These are phyloP conservation scores for Trebouxiophyceae sp. DNA, from an alignment of 163 green algal genomes.

Conservation along the genomic window DNA sequence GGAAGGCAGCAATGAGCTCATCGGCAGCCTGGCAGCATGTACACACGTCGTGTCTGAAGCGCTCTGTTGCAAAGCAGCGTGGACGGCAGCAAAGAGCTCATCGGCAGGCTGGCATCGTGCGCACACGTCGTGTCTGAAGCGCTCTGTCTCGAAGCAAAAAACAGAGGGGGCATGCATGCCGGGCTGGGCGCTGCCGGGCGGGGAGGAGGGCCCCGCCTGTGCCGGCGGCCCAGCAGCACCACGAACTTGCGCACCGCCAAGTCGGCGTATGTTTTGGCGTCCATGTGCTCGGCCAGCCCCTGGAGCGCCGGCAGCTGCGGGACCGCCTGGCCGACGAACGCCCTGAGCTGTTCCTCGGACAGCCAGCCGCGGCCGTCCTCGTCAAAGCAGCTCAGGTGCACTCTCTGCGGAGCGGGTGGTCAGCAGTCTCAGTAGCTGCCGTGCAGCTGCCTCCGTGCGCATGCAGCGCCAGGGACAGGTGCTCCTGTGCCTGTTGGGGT, in stretches of 20 bases:
- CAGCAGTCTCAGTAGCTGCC: no score
- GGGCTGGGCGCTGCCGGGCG: no score
- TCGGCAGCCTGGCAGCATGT: conserved; percentile 7
- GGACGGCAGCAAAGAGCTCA: no score
- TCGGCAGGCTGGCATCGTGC: no score
- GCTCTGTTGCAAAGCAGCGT: no score
- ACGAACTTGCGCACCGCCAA: conserved; percentile 13
- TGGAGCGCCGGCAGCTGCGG: conserved; percentile 13
- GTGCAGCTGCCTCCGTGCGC: no score
- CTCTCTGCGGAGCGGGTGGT: conserved; percentile 17
- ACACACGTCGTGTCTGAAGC: no score
- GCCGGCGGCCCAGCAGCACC: conserved; percentile 3
- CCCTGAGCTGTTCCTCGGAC: conserved; percentile 10
- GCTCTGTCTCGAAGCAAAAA: no score
- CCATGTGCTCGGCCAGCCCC: conserved; percentile 1
- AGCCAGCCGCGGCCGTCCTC: conserved; percentile 1
- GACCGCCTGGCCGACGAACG: conserved; percentile 6
- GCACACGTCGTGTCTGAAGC: no score
- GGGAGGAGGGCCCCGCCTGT: conserved; percentile 2
- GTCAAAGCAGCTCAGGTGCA: conserved; percentile 24
- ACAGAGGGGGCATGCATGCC: no score
- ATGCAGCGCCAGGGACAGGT: no score
- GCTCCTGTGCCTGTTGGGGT: no score
- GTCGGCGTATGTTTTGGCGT: background rate
- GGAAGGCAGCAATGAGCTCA: conserved; percentile 20